Base-by-base conservation (phyloP, 441 rosid genomes). In the Capsella rubella region DNA sequence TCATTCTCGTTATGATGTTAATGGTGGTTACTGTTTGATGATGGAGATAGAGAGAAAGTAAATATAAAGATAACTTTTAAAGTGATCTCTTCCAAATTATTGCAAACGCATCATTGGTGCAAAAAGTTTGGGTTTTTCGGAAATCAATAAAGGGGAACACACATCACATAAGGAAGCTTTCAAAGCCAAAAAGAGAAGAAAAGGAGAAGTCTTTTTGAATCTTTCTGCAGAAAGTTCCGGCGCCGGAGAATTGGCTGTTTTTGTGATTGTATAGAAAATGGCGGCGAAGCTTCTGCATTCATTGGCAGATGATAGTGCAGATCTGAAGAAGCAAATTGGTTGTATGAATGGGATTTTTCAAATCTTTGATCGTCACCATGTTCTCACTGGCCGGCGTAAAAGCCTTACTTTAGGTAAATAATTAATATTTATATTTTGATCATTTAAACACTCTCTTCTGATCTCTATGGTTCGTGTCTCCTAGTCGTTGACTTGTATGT, bases 341-440 rank as follows among this genome's bases (percentile, higher is more conserved):
- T 95, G 99, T 84, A 89, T 95, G 96, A 89, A 86, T 49, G 98
- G 97, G 71, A 81, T 90, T 77, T 85, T 89, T 68, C 98, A 95
- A 82, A 74, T 95, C 70, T 92, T 95, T 77, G 99, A 92, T 85
- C 89, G 93, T 15, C 89, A 84, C 34, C 88, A 82, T 31, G 69
- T 83, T 74, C 70, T 92, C 50, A 67, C 85, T 16, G 76, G 82
- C 16, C 81, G 90, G 80, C 89, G 88, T 9, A 84, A 81, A 81
- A 89, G 82, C 82, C 91, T 86, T 80, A 85, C 89, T 75, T 83
- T 89, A 74, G 97, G 97, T 90, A 82, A 78, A 4, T 59, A 18
- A 43, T 43, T 61, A 4, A 15, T 61, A 1, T 37, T 27, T 3
- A 43, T 42, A 8, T 28, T 57, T 46, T 50, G 27, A 47, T 55